phyloP scores from a whole-genome alignment of 78 protist species.

The Mastigamoeba balamuthi region DNA sequence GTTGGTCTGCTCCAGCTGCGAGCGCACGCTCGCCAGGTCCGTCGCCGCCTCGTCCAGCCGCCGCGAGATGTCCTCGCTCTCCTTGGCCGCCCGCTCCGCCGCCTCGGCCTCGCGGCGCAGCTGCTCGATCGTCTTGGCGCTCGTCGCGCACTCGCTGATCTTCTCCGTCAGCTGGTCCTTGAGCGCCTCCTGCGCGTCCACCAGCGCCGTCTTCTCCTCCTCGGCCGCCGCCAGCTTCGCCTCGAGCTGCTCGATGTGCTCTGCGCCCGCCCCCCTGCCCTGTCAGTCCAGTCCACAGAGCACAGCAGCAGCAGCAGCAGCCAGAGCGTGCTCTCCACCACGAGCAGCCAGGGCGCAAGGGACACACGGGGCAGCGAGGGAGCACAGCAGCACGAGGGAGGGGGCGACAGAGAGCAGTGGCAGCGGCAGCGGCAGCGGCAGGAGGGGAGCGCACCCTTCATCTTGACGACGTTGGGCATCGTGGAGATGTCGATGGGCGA shows the following conservation, averaged over 20 bases:
- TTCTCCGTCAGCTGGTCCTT: constrained; percentile 24
- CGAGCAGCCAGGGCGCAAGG: neutral
- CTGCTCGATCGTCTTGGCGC: too few relatives aligned
- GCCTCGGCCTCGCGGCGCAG: too few relatives aligned
- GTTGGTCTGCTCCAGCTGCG: too few relatives aligned
- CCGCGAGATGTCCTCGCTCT: too few relatives aligned
- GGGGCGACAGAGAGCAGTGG: too few relatives aligned
- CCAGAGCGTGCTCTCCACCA: neutral
- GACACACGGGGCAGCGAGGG: neutral
- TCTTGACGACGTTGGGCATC: neutral
- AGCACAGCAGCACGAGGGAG: neutral
- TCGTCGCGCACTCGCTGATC: too few relatives aligned
- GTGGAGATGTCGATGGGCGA: neutral
- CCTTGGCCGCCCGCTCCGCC: too few relatives aligned
- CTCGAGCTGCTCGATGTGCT: constrained; percentile 26
- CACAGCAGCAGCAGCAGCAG: neutral
- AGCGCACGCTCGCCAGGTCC: too few relatives aligned
- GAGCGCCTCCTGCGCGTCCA: constrained; percentile 5
- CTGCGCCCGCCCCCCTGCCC: too few relatives aligned
- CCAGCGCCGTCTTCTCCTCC: constrained; percentile 28
- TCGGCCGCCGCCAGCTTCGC: constrained; percentile 20
- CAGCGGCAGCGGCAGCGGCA: neutral
- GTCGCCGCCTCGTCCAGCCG: too few relatives aligned
- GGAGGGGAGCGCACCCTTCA: neutral
- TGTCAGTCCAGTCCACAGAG: neutral